Evolutionary conservation across 2,329 filamentous ascomycete genomes (phyloP), one percentile per base, ranked within the genome.

Genomic region (Colletotrichum coccodes): DNA sequence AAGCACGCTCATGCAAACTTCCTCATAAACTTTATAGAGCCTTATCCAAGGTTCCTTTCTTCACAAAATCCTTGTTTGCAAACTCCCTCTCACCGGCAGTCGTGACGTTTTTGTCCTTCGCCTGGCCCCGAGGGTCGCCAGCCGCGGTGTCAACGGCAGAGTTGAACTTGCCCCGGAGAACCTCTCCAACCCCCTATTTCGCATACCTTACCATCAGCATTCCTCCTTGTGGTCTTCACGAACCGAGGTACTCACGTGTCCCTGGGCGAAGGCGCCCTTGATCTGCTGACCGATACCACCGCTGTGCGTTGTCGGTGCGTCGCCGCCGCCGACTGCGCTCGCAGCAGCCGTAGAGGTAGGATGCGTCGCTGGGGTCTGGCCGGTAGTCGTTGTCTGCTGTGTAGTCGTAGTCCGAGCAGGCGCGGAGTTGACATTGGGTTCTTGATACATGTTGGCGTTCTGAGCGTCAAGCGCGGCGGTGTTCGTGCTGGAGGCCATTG

Each of bases 101-200:
- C 5, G 63, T 36, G 2, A 64, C 28, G 44, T 28, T 40, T n/a
- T 77, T 80, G 73, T 80, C 76, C 72, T 78, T 75, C 54, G 80
- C 72, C 68, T 76, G 73, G 47, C 76, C 72, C 5, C 75, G 71
- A 70, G 77, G 75, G 68, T 80, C 82, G 54, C 68, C 68, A 0
- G 69, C 60, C 50, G 78, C 70, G 7, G 76, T 78, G 23, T 77
- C 77, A 8, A 72, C 71, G 42, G 78, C 68, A 50, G 79, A 79
- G 72, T 79, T 78, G 71, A 79, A 79, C 57, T 79, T 77, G 67
- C 70, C 70, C 21, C 70, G 68, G 23, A 68, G 28, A 3, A 70
- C 64, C 23, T 71, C 70, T 12, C 70, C 70, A 26, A 70, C 61
- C 3, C 70, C 70, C 70, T 71, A 1, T 2, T 1, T n/a, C n/a